Conservation (phyloP, 352 stramenopile species). For the Globisporangium ultimum region DNA sequence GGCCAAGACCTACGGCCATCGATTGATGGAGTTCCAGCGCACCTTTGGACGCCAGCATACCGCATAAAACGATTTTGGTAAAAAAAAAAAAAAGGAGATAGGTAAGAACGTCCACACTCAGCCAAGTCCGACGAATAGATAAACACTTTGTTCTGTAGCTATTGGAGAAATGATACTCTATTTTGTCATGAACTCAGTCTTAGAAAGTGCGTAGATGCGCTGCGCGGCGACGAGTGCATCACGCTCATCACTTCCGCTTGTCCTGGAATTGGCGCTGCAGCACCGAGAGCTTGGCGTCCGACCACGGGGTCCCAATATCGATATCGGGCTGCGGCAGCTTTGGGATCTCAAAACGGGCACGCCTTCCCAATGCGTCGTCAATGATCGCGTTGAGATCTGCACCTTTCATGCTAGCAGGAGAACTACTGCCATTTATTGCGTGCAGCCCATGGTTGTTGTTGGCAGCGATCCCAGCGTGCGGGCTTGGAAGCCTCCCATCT, state of each 20-base stretch:
- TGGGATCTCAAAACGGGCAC: conserved; percentile 60
- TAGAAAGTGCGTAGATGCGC: background rate
- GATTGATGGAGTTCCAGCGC: conserved; percentile 18
- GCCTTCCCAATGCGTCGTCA: conserved; percentile 26
- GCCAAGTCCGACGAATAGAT: background rate
- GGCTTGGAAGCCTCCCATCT: conserved; percentile 33
- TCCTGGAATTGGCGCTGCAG: conserved; percentile 42
- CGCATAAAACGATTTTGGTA: conserved; percentile 8
- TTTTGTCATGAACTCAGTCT: background rate
- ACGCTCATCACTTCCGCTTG: conserved; percentile 18
- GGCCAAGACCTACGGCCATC: conserved; percentile 16
- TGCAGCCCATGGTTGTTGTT: conserved; percentile 21
- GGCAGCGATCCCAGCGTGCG: conserved; percentile 14
- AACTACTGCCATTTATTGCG: background rate
- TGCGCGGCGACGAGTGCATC: background rate
- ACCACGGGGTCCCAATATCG: conserved; percentile 65
- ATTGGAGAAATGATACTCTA: background rate
- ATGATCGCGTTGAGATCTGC: conserved; percentile 14
- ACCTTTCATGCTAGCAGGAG: conserved; percentile 8
- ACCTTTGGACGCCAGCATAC: conserved; percentile 17
- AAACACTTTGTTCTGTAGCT: background rate
- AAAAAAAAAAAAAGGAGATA: background rate
- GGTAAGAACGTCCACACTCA: background rate
- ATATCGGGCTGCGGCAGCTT: conserved; percentile 66
- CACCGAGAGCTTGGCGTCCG: conserved; percentile 60